These are phyloP conservation scores for Moesziomyces globuligerus DNA, from an alignment of 1,284 basidiomycete species.

Conservation along the genomic window DNA sequence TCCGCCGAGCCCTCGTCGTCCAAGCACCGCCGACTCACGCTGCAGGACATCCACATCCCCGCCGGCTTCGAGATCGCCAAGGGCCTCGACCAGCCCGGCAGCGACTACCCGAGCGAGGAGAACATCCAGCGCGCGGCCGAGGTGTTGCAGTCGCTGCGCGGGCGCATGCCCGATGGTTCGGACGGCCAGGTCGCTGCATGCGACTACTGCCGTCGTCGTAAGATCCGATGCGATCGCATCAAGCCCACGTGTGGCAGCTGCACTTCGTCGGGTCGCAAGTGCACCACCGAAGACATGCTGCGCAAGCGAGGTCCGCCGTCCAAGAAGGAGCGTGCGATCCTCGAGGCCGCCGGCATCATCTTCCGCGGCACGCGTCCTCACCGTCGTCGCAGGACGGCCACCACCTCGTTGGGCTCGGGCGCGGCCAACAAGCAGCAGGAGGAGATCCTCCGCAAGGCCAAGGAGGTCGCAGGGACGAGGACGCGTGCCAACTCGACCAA, in stretches of 20 bases:
- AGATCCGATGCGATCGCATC: constrained; percentile 47
- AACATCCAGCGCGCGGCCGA: constrained; percentile 44
- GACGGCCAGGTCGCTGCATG: constrained; percentile 49
- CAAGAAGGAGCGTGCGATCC: constrained; percentile 47
- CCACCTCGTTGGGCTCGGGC: constrained; percentile 36
- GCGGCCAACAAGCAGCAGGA: constrained; percentile 41
- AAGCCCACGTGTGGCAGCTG: constrained; percentile 54
- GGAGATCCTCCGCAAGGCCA: constrained; percentile 31
- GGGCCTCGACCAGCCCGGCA: constrained; percentile 18
- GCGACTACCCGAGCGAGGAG: constrained; percentile 41
- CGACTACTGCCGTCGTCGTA: constrained; percentile 47
- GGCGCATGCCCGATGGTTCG: constrained; percentile 44
- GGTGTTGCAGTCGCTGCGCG: constrained; percentile 39
- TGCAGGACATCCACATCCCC: constrained; percentile 47
- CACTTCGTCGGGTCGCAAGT: constrained; percentile 26
- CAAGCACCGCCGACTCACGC: constrained; percentile 29
- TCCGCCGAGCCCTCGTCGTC: constrained; percentile 19
- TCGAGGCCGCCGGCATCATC: constrained; percentile 49
- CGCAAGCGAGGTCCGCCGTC: constrained; percentile 50
- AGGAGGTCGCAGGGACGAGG: constrained; percentile 24
- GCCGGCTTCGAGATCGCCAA: constrained; percentile 49
- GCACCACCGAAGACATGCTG: constrained; percentile 53
- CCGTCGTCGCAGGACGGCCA: constrained; percentile 37
- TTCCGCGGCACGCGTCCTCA: constrained; percentile 47
- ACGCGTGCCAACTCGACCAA: constrained; percentile 37